phyloP scores from a whole-genome alignment of 31 red algal genomes.

The Bonnemaisonia californica region DNA sequence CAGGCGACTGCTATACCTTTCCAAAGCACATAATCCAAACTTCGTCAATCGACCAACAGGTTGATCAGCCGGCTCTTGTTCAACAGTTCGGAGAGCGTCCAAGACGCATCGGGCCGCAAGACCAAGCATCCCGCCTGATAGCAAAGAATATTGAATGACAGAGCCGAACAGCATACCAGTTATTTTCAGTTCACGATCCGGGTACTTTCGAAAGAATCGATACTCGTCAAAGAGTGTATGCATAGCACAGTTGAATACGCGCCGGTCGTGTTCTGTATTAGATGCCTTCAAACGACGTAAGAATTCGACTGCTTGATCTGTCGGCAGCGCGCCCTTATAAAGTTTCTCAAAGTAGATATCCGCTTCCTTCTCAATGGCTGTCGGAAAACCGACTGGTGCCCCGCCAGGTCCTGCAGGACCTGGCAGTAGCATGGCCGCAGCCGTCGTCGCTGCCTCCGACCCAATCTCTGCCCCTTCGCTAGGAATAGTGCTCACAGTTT shows the following conservation, averaged over 20 bases:
- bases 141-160: constrained; percentile 69
- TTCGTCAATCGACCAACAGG: constrained; percentile 54
- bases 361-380: constrained; percentile 79
- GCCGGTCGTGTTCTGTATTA: constrained; percentile 45
- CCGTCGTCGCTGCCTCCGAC: constrained; percentile 44
- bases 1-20: constrained; percentile 62
- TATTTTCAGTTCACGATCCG: constrained; percentile 83
- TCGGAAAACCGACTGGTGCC: constrained; percentile 51
- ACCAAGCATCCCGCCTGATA: constrained; percentile 58
- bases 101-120: constrained; percentile 74
- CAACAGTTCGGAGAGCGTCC: constrained; percentile 59
- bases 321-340: constrained; percentile 44
- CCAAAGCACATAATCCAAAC: constrained; percentile 87
- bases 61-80: constrained; percentile 24
- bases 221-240: constrained; percentile 98
- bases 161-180: constrained; percentile 91
- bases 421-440: constrained; percentile 49
- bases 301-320: constrained; percentile 66
- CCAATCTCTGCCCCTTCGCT: not conserved
- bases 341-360: constrained; percentile 70
- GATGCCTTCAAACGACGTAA: constrained; percentile 56
- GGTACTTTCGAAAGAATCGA: constrained; percentile 91
- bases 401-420: constrained; percentile 10
- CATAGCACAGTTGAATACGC: constrained; percentile 84
- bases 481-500: not conserved